Evolutionary conservation across 148 eudicot genomes (phyloP).

Genomic region (Suaeda aralocaspica): DNA sequence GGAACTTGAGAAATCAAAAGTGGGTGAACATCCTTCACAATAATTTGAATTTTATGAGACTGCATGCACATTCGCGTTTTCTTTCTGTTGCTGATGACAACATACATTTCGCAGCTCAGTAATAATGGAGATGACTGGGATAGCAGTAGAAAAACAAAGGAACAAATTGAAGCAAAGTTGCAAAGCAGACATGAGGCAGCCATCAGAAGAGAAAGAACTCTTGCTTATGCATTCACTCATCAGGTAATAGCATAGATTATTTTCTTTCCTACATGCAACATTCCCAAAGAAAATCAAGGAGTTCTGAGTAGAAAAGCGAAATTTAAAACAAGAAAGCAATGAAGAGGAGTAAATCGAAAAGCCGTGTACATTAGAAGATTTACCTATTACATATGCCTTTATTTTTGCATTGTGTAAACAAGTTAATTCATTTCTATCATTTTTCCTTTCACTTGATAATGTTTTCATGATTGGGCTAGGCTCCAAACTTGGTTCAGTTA

Average conservation of each 20-base stretch:
- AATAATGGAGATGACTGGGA: constrained; percentile 90
- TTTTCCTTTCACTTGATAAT: constrained; percentile 2
- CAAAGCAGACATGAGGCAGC: constrained; percentile 84
- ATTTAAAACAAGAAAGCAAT: constrained; percentile 8
- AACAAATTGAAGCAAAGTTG: constrained; percentile 74
- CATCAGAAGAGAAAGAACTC: constrained; percentile 85
- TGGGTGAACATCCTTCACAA: constrained; percentile 16
- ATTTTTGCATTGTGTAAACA: background rate
- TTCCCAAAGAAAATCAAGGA: constrained; percentile 13
- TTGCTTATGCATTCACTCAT: constrained; percentile 92
- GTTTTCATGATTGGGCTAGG: constrained; percentile 8
- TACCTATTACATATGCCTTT: background rate
- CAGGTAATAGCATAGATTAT: constrained; percentile 57
- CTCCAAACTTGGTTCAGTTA: constrained; percentile 10
- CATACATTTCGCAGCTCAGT: constrained; percentile 31
- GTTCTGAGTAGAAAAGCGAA: constrained; percentile 4
- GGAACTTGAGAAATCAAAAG: constrained; percentile 58
- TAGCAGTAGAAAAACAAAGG: constrained; percentile 71
- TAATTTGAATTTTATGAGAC: background rate
- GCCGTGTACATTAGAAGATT: constrained; percentile 7
- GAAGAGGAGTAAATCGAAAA: constrained; percentile 17
- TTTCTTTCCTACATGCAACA: constrained; percentile 19
- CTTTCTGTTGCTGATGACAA: background rate
- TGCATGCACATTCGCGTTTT: background rate
- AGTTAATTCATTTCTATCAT: background rate